phyloP scores from a whole-genome alignment of 768 basidiomycete genomes.

The Nidularia pulvinata region DNA sequence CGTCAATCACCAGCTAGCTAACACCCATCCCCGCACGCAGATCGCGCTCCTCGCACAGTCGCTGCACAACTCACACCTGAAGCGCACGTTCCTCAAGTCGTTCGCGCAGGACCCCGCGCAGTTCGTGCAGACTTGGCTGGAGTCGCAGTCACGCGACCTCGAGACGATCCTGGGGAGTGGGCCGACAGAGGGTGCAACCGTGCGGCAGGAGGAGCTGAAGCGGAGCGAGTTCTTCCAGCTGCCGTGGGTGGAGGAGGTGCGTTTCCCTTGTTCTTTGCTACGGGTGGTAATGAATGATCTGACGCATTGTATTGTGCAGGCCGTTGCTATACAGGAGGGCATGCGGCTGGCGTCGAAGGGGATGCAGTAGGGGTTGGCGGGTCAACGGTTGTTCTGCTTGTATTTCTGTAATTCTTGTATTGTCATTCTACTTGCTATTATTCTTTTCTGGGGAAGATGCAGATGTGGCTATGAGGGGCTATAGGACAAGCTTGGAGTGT shows the following conservation, averaged over 20 bases:
- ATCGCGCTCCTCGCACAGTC: conserved; percentile 85
- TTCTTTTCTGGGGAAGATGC: too few relatives aligned
- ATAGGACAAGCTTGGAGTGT: too few relatives aligned
- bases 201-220: conserved; percentile 87
- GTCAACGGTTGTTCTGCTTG: not conserved
- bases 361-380: conserved; percentile 14
- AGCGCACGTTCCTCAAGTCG: conserved; percentile 81
- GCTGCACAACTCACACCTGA: conserved; percentile 84
- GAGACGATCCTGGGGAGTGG: conserved; percentile 91
- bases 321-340: conserved; percentile 85
- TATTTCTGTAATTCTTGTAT: not conserved
- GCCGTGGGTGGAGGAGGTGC: conserved; percentile 85
- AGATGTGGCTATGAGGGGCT: too few relatives aligned
- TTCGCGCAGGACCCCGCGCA: conserved; percentile 79
- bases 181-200: conserved; percentile 72
- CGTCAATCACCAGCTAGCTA: too few relatives aligned
- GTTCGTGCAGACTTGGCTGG: conserved; percentile 90
- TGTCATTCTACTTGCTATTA: not conserved
- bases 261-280: conserved; percentile 5
- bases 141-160: conserved; percentile 89
- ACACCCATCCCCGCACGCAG: conserved; percentile 29
- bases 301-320: conserved; percentile 45
- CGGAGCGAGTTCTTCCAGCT: conserved; percentile 90
- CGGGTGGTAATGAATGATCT: conserved; percentile 1
- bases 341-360: conserved; percentile 59